phyloP scores from a whole-genome alignment of 345 rosid genomes.

The Citrus maxima region DNA sequence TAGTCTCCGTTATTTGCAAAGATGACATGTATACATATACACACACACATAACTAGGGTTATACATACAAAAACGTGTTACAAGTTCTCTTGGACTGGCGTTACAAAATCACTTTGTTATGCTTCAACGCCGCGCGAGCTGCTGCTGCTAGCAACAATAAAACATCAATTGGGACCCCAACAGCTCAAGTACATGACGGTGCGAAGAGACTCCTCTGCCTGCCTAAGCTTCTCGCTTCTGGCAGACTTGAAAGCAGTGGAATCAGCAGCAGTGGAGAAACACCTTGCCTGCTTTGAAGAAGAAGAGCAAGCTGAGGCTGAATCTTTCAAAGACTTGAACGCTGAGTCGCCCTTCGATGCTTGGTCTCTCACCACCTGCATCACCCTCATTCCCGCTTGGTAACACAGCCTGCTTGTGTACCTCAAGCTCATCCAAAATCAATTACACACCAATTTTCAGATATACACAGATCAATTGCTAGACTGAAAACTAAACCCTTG shows the following conservation, averaged over 20 bases:
- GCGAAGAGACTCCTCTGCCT: conserved; percentile 68
- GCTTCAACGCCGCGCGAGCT: not conserved
- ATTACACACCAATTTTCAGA: not conserved
- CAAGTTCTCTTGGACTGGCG: not conserved
- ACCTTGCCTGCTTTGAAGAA: conserved; percentile 41
- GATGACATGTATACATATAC: not conserved
- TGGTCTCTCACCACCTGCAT: conserved; percentile 53
- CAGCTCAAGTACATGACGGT: conserved; percentile 82
- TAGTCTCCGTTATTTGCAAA: not conserved
- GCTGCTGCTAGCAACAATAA: not conserved
- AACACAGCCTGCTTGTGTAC: conserved; percentile 30
- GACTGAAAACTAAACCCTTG: not conserved
- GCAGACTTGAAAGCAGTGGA: conserved; percentile 30
- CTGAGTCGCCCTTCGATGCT: conserved; percentile 35
- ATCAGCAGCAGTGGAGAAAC: conserved; percentile 40
- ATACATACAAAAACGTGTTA: not conserved
- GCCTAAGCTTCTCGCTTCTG: conserved; percentile 41
- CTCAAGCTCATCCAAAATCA: conserved; percentile 25
- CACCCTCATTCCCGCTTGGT: conserved; percentile 33
- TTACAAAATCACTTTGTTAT: not conserved
- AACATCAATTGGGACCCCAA: conserved; percentile 60
- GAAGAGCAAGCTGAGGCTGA: conserved; percentile 31
- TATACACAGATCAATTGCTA: not conserved
- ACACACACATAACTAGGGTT: not conserved
- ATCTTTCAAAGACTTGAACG: conserved; percentile 41